Conservation (phyloP, 345 rosid genomes). For the Stellera chamaejasme region DNA sequence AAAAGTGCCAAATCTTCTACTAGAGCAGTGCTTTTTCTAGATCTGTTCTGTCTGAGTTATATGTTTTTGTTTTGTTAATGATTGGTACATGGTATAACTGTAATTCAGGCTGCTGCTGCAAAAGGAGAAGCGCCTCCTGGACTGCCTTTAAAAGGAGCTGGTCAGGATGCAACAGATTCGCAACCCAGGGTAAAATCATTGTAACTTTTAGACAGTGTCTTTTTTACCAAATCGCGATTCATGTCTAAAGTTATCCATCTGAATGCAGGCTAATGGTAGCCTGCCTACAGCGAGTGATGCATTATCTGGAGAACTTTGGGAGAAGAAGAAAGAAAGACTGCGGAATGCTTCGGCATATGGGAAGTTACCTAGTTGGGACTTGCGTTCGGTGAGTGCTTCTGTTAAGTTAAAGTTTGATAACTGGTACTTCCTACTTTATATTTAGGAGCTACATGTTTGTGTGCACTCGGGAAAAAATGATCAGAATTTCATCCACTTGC, state of each 20-base stretch:
- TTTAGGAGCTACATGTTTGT: too few species aligned
- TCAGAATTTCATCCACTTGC: too few species aligned
- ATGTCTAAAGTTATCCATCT: conserved; percentile 5
- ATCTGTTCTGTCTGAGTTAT: too few species aligned
- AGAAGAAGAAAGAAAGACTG: conserved; percentile 77
- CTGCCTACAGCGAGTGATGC: conserved; percentile 84
- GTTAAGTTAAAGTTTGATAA: too few species aligned
- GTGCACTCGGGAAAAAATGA: too few species aligned
- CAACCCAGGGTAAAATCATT: conserved; percentile 56
- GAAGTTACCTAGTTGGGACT: conserved; percentile 89
- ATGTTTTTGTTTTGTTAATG: background rate
- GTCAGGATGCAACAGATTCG: conserved; percentile 92
- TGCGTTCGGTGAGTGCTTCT: conserved; percentile 87
- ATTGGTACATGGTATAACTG: conserved; percentile 7
- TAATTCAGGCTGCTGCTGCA: conserved; percentile 91
- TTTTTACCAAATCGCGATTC: conserved; percentile 13
- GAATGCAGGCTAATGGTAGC: conserved; percentile 67
- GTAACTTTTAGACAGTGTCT: conserved; percentile 7
- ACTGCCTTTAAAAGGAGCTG: conserved; percentile 96
- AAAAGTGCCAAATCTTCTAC: too few species aligned
- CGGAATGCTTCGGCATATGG: conserved; percentile 76
- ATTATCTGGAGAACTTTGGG: conserved; percentile 96
- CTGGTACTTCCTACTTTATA: too few species aligned
- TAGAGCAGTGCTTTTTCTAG: too few species aligned
- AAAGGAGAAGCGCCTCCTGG: conserved; percentile 99